phyloP scores from a whole-genome alignment of 2,329 filamentous ascomycete genomes.

The Tympanopsis confertula region DNA sequence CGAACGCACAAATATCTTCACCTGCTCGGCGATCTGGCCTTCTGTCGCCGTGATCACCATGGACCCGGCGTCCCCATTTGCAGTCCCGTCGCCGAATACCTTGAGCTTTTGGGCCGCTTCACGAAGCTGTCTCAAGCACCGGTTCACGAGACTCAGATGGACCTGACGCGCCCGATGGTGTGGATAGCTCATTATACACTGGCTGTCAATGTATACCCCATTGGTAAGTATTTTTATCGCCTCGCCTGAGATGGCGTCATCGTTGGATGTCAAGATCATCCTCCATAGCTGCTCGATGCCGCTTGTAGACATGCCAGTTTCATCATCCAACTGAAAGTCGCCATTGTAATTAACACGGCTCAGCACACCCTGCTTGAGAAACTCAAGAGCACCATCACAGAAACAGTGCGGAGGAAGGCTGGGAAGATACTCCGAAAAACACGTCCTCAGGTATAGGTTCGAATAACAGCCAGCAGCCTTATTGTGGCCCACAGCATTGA shows the following conservation, averaged over 20 bases:
- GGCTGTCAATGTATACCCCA: constrained; percentile 56
- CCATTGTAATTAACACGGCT: constrained; percentile 30
- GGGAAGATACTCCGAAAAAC: constrained; percentile 44
- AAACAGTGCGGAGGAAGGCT: constrained; percentile 43
- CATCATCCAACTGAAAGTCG: constrained; percentile 36
- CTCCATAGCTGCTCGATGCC: constrained; percentile 70
- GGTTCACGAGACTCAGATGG: constrained; percentile 61
- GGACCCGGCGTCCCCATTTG: constrained; percentile 33
- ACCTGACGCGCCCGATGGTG: constrained; percentile 37
- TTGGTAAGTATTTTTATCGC: constrained; percentile 61
- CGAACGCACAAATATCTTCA: constrained; percentile 56
- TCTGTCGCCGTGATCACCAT: constrained; percentile 25
- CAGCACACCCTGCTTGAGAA: constrained; percentile 40
- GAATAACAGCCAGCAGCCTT: constrained; percentile 19
- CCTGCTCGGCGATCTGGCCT: constrained; percentile 32
- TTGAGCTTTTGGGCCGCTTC: constrained; percentile 48
- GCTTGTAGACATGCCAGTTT: constrained; percentile 35
- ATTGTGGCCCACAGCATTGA: constrained; percentile 34
- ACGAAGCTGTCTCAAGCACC: constrained; percentile 62
- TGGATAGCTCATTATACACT: constrained; percentile 34
- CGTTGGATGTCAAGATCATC: constrained; percentile 60
- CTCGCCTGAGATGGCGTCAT: constrained; percentile 50
- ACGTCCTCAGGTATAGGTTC: constrained; percentile 43
- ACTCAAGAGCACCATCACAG: constrained; percentile 49
- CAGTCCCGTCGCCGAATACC: constrained; percentile 26